Base-by-base conservation (phyloP, 2,329 filamentous ascomycete genomes). In the Monilinia laxa region DNA sequence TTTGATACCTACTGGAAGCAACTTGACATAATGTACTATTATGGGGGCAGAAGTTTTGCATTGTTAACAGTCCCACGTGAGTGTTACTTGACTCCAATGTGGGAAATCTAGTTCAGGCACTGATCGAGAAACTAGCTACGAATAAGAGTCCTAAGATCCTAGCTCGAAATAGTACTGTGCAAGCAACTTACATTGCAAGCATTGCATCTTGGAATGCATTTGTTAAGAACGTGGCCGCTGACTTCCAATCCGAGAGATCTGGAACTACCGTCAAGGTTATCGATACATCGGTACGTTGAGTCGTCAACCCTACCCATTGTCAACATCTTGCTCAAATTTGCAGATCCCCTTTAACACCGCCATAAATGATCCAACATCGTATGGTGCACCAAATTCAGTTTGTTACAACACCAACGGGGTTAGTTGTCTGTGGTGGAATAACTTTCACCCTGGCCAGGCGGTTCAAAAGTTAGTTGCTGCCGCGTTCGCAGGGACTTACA, bases 1-100 rank as follows among this genome's bases (percentile, higher is more conserved):
- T 62, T 62, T n/a, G n/a, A 40, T 25, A 38, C 59, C 11, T 62
- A 62, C 23, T 62, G 59, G 59, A 53, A 53, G 31, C 59, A 62
- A 20, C 47, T 62, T 40, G 59, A 62, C 18, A 62, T 62, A 28
- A 62, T 85, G 52, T 83, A 82, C 64, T 70, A 77, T 14, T 76
- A 77, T 6, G 83, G 82, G 0, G 81, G 78, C 6, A 77, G 81
- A 64, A 82, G 80, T 40, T 84, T 85, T 68, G 73, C 80, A 4
- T 76, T 85, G 53, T 64, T 85, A 57, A 80, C 78, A 67, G 81
- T 83, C 1, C 83, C 83, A 0, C 77, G 78, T 35, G 69, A 52
- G 63, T 59, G n/a, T 52, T 14, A n/a, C n/a, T 49, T 9, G 0
- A 9, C 2, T n/a, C 31, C 20, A 2, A 28, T 31, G 7, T 16